Evolutionary conservation across 1,139 yeast genomes (phyloP), one percentile per base, ranked within the genome.

Genomic region (Kazachstania sp.): DNA sequence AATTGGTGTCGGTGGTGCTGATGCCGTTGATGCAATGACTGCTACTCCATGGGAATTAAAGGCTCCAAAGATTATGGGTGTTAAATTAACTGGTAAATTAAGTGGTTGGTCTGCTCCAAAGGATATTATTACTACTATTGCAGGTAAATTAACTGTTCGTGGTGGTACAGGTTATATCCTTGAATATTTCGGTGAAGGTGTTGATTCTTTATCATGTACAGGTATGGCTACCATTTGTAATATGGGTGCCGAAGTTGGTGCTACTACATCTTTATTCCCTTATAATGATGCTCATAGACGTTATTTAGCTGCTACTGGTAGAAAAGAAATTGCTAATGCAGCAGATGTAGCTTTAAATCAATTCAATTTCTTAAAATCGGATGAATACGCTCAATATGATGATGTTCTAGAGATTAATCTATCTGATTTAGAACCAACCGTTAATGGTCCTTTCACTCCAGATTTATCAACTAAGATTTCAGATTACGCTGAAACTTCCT

Each of bases 171-270:
- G 97, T 47, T 85, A 71, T 69, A 87, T 92, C 59, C 88, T 92
- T 45, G 98, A 92, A 70, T 92, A 92, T 71, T 87, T 86, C 60
- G 98, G 98, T 53, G 88, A 83, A 51, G 98, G 98, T 68, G 96
- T 90, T 19, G 70, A 79, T 54, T 70, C 82, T 35, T 75, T 92
- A 53, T 83, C 95, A 31, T 87, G 96, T 71, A 92, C 98, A 18
- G 98, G 98, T 71, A 92, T 92, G 98, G 98, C 95, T 46, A 92
- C 98, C 49, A 90, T 92, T 61, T 90, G 97, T 76, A 92, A 92
- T 70, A 92, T 92, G 98, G 98, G 98, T 64, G 98, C 98, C 47
- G 98, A 92, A 71, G 86, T 92, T 52, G 98, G 98, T 65, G 97
- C 97, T 35, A 92, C 98, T 32, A 92, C 98, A 37, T 88, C 97